Percentiles rank a stretch among this genome's conserved stretches.
phyloP scores from a whole-genome alignment of 1,284 basidiomycete genomes.

The Ustilago bromivora region DNA sequence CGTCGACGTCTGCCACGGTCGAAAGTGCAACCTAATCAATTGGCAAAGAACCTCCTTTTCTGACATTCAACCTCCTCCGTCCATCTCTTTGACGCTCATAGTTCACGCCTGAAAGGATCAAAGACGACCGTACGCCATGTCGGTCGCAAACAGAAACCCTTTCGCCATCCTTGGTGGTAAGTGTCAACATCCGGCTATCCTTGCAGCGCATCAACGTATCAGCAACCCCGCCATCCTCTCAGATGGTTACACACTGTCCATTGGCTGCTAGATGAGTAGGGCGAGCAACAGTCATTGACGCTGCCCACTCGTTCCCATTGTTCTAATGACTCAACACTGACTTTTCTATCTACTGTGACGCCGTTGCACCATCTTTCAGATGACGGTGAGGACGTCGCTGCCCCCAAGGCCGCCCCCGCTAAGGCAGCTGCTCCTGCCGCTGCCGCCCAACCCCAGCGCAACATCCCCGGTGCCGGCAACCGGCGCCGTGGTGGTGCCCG shows the following conservation, averaged over 20 bases:
- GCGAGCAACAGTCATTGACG: neutral
- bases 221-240: neutral
- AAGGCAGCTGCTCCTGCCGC: constrained; percentile 57
- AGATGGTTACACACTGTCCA: neutral
- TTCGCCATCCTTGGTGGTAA: constrained; percentile 68
- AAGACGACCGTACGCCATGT: constrained; percentile 66
- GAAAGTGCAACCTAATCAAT: neutral
- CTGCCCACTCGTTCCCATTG: neutral
- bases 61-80: constrained; percentile 13
- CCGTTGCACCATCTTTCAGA: constrained; percentile 19
- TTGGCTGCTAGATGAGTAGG: neutral
- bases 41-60: neutral
- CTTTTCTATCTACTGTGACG: neutral
- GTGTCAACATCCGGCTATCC: constrained; percentile 15
- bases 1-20: neutral
- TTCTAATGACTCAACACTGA: constrained; percentile 4
- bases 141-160: constrained; percentile 69
- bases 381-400: constrained; percentile 59
- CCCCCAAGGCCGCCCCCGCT: constrained; percentile 59
- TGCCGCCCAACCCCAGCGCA: constrained; percentile 52
- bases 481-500: constrained; percentile 51
- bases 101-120: constrained; percentile 47
- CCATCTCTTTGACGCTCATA: constrained; percentile 11
- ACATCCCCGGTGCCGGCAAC: constrained; percentile 63
- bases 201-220: neutral